A percentile compares a stretch with the other conserved stretches of the same genome.
phyloP scores from a whole-genome alignment of 106 monocot species.

The Acorus gramineus region DNA sequence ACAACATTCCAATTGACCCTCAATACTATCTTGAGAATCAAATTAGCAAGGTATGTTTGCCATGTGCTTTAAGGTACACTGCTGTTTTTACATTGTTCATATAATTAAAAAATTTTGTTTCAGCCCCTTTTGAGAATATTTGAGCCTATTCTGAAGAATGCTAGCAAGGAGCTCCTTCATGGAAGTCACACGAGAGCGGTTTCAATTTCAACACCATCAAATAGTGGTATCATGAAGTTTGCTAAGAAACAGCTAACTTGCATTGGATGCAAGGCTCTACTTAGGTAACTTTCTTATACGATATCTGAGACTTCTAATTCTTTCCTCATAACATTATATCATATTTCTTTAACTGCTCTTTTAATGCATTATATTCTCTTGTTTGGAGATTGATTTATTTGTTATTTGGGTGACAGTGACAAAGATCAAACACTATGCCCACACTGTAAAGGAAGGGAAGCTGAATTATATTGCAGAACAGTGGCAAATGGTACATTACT shows the following conservation, averaged over 20 bases:
- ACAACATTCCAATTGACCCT: slow-evolving; percentile 95
- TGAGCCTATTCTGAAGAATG: slow-evolving; percentile 98
- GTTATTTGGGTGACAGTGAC: slow-evolving; percentile 30
- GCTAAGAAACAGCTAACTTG: slow-evolving; percentile 84
- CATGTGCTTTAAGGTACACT: background rate
- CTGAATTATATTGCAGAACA: slow-evolving; percentile 91
- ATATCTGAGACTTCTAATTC: background rate
- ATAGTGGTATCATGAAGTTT: slow-evolving; percentile 96
- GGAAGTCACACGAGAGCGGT: slow-evolving; percentile 95
- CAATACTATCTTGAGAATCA: slow-evolving; percentile 99
- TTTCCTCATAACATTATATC: too few relatives aligned
- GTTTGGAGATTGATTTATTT: too few relatives aligned
- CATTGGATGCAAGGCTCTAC: slow-evolving; percentile 86
- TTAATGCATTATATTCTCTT: too few relatives aligned
- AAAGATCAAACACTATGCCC: slow-evolving; percentile 69
- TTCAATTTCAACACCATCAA: slow-evolving; percentile 92
- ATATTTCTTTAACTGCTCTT: too few relatives aligned
- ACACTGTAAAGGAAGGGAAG: slow-evolving; percentile 98
- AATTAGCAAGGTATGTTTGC: slow-evolving; percentile 70
- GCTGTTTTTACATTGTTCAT: background rate
- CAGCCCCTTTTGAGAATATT: slow-evolving; percentile 98
- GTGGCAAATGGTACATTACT: slow-evolving; percentile 63
- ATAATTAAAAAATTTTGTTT: background rate
- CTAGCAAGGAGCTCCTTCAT: slow-evolving; percentile 86
- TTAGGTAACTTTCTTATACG: slow-evolving; percentile 37